Base-by-base conservation (phyloP, 2,329 filamentous ascomycete species). In the Cyclaneusma minus region DNA sequence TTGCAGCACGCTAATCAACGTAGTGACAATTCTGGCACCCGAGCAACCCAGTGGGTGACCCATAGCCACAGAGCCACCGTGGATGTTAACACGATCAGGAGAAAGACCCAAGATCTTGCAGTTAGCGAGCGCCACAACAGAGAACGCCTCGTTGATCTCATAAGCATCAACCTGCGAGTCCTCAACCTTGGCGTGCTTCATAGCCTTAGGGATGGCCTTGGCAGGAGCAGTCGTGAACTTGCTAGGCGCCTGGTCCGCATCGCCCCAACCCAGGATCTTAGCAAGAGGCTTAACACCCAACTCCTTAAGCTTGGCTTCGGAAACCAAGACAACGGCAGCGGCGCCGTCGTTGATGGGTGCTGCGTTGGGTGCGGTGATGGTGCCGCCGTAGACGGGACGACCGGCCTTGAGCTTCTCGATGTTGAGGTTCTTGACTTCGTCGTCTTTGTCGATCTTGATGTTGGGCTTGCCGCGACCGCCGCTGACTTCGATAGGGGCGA, bases 71-170 rank as follows among this genome's bases (percentile, higher is more conserved):
- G 89, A 81, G 50, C 89, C 89, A 47, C 89, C 89, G 47, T 84
- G 87, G 30, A 95, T 62, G 59, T 98, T 98, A 50, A 98, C 85
- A 58, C 84, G 91, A 33, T 85, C 80, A 38, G 80, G 67, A 37
- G 64, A 62, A 30, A 98, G 59, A 35, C 64, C 66, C 21, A 98
- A 72, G 29, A 95, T 55, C 69, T 98, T 93, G 60, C 93, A 73
- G 64, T 98, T 98, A 40, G 89, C 85, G 27, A 98, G 68, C 20
- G 89, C 83, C 36, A 98, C 89, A 25, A 93, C 89, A 36, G 81
- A 89, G 64, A 98, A 98, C 21, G 89, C 89, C 64, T 98, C 89
- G 64, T 98, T 98, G 65, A 98, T 94, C 65, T 98, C 89, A 54
- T 89, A 98, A 42, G 73, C 89, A 47, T 95, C 87, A 31, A 98